Base-by-base conservation (phyloP, 2,329 filamentous ascomycete species). In the Alternaria sp. region DNA sequence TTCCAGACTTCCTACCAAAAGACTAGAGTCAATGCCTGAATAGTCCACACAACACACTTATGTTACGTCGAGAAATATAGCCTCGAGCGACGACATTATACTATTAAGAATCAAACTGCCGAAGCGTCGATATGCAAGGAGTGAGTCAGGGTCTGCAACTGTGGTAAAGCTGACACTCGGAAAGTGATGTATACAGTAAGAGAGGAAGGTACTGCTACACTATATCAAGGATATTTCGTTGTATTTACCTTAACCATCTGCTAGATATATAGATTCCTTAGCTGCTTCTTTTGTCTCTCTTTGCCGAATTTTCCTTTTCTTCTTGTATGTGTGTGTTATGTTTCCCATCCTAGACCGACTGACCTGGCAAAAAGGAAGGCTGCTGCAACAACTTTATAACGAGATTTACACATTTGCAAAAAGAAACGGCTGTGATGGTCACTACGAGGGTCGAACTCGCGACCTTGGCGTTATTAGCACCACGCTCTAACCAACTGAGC, bases 401-500 rank as follows among this genome's bases (percentile, higher is more conserved):
- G 11, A 30, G 4, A 11, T 30, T 11, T 26, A 26, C 24, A 26
- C 20, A 22, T 22, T 36, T 8, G 41, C 41, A 53, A 52, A 57
- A 44, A 52, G 4, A 52, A 30, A 44, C 2, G 12, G 18, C 7
- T 18, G 0, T 5, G 5, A 22, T 68, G 65, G 65, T 68, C 65
- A 68, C 63, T 68, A 68, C 61, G 65, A 60, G 65, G 65, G 64
- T 68, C 65, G 65, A 68, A 66, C 65, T 57, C 61, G 59, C 63
- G 63, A 66, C 64, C 64, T 66, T 66, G 62, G 59, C 60, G 64
- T 63, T 61, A 66, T 66, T 66, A 66, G 64, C 64, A 66, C 64
- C 64, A 66, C 64, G 64, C 64, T 66, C 64, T 66, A 66, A 66
- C 64, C 64, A 66, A 66, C 64, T 66, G 64, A 66, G 64, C 64